Conservation (phyloP, 1,284 basidiomycete species). For the Termitomyces sp. region DNA sequence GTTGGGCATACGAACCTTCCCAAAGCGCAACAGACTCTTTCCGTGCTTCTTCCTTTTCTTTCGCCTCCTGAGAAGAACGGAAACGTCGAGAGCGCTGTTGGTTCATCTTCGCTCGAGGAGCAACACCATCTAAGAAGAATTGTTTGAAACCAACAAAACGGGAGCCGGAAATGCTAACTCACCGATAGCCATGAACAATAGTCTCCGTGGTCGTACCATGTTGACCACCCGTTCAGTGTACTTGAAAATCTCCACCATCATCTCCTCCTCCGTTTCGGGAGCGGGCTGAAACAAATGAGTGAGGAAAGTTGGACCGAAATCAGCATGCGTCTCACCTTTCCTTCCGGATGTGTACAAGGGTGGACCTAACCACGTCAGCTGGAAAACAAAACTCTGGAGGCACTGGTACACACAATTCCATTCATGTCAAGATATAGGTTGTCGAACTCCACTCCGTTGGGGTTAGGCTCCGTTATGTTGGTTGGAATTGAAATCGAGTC, state of each 20-base stretch:
- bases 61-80: conserved; percentile 90
- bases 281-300: conserved; percentile 54
- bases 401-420: conserved; percentile 57
- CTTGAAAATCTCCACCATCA: conserved; percentile 97
- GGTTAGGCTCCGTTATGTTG: conserved; percentile 82
- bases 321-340: conserved; percentile 53
- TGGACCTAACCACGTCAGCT: conserved; percentile 63
- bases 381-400: background rate
- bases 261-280: conserved; percentile 96
- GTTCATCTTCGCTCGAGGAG: conserved; percentile 99
- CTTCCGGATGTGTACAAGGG: conserved; percentile 98
- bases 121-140: conserved; percentile 77
- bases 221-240: conserved; percentile 98
- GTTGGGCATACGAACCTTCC: conserved; percentile 55
- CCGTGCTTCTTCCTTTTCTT: conserved; percentile 86
- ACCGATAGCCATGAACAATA: conserved; percentile 99
- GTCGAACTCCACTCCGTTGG: conserved; percentile 96
- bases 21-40: conserved; percentile 80
- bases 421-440: conserved; percentile 96
- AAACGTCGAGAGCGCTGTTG: conserved; percentile 97
- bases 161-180: conserved; percentile 5
- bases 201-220: conserved; percentile 92
- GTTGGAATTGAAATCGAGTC: conserved; percentile 71
- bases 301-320: conserved; percentile 3
- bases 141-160: background rate